Conservation (phyloP, 2,329 filamentous ascomycete genomes). For the Tolypocladium pustulatum region DNA sequence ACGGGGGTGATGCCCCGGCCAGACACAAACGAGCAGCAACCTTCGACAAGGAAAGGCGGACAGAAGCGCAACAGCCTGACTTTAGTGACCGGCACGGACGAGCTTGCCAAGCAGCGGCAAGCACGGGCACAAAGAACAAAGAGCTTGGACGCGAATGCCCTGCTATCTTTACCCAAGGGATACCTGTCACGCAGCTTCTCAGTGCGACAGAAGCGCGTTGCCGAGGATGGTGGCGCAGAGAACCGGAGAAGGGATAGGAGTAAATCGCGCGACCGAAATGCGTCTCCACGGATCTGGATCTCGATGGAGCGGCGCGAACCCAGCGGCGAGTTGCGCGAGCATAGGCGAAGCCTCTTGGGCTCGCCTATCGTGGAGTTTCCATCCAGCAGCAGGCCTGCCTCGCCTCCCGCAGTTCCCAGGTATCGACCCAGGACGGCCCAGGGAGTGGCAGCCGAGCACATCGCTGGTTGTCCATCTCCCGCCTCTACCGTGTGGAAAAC, state of each 20-base stretch:
- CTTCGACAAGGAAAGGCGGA: not conserved
- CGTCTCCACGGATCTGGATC: not conserved
- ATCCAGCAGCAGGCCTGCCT: conserved; percentile 1
- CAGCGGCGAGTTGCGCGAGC: conserved; percentile 1
- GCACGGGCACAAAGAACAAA: not conserved
- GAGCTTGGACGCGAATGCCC: not conserved
- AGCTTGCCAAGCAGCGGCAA: not conserved
- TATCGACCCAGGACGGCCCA: conserved; percentile 3
- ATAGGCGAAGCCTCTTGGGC: not conserved
- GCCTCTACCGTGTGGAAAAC: not conserved
- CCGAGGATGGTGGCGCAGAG: not conserved
- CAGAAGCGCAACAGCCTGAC: not conserved
- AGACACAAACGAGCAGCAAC: not conserved
- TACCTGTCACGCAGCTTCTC: not conserved
- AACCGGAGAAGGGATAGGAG: not conserved
- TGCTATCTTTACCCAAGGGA: not conserved
- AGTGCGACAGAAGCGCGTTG: not conserved
- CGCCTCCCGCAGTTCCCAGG: conserved; percentile 5
- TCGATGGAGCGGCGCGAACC: not conserved
- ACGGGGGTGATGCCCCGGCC: not conserved
- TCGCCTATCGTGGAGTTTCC: not conserved
- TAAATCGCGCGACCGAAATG: not conserved
- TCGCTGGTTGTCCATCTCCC: not conserved
- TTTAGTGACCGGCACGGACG: not conserved
- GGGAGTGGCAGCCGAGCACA: not conserved